Conservation (phyloP, 306 rosid species). For the Glycine tomentella region DNA sequence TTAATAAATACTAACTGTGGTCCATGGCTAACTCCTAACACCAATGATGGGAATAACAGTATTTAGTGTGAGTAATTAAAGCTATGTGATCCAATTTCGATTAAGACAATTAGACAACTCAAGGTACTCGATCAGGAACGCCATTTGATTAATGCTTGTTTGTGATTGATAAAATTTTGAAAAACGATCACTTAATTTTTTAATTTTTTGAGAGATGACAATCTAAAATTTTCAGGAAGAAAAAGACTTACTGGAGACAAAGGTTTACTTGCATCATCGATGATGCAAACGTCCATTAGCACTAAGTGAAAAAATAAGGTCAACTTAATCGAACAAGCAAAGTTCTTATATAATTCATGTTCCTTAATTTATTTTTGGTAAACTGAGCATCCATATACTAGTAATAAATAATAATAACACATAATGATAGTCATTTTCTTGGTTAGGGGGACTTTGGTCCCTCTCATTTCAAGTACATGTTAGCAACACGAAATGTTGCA, state of each 20-base stretch:
- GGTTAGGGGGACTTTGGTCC: neutral
- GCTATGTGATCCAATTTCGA: neutral
- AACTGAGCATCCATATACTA: neutral
- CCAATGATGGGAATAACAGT: neutral
- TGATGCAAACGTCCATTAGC: slow-evolving; percentile 6
- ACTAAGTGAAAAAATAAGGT: neutral
- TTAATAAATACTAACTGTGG: neutral
- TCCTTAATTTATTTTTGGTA: neutral
- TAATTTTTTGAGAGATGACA: neutral
- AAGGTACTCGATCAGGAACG: neutral
- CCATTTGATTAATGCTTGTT: neutral
- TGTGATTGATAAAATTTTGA: neutral
- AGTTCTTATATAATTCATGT: neutral
- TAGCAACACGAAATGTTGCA: neutral
- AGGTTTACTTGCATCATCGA: neutral
- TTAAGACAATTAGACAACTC: neutral
- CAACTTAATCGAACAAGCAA: slow-evolving; percentile 30
- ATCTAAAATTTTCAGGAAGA: neutral
- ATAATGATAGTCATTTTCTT: neutral
- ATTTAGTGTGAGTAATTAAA: neutral
- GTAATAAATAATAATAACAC: neutral
- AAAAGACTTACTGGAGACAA: neutral
- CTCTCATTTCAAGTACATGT: neutral
- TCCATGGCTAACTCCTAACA: neutral
- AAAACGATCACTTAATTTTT: neutral